Evolutionary conservation across 1,284 basidiomycete genomes (phyloP), one percentile per base, ranked within the genome.

Genomic region (Ceratobasidium sp.): DNA sequence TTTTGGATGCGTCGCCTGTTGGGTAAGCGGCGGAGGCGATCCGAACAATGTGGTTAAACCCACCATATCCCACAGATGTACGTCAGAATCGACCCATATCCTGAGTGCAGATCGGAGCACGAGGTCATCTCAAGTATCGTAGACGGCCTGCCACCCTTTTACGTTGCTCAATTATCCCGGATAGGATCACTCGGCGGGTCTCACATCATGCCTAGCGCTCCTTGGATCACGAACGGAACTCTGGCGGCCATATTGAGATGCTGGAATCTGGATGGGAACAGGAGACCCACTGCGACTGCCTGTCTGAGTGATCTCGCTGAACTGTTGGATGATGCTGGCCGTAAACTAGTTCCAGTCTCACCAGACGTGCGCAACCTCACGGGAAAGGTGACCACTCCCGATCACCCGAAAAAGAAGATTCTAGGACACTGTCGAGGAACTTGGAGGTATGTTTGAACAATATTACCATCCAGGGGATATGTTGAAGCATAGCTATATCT

Each of bases 1-100:
- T 22, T 65, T 65, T 39, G 63, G 63, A 37, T 65, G 63, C 37
- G 48, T 65, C 9, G 63, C 63, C 0, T 65, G 63, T 24, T 65
- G 63, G 63, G 63, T 65, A 53, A 37, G 41, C 13, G 7, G 14
- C n/a, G 9, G 9, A n/a, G 27, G 34, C 8, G 14, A 29, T 49
- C 43, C n/a, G 5, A 11, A 37, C 3, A 13, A n/a, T 13, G 6
- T 37, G 4, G 0, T 39, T 22, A 37, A 37, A 27, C 4, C 13
- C 34, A 37, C 27, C n/a, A 7, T 37, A 19, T 9, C 27, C 14
- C 7, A 41, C n/a, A 65, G 63, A 65, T 65, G 63, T 49, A 51
- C 16, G 31, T 53, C 29, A 7, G n/a, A 31, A 9, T 65, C 31
- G 63, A 65, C n/a, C 63, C 63, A 6, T 65, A 65, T 22, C 37